Evolutionary conservation across 2,329 filamentous ascomycete genomes (phyloP).

Genomic region (Didymella segeticola): DNA sequence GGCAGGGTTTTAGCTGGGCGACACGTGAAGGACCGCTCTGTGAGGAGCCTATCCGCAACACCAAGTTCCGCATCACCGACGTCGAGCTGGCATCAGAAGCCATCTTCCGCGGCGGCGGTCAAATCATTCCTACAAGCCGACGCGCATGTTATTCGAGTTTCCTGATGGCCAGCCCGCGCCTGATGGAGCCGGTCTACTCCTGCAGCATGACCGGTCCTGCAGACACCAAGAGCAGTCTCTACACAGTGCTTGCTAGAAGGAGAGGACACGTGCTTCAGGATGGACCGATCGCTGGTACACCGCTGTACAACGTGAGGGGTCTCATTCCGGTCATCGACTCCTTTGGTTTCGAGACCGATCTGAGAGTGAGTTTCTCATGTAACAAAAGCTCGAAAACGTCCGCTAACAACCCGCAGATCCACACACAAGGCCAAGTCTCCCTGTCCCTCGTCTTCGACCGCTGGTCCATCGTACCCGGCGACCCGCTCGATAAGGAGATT

Average conservation of each 20-base stretch:
- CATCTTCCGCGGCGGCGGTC: constrained; percentile 93
- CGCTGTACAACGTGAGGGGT: constrained; percentile 88
- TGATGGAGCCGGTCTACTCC: constrained; percentile 96
- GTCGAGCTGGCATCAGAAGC: constrained; percentile 84
- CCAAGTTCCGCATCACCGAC: constrained; percentile 96
- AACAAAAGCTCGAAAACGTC: background rate
- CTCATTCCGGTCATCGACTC: constrained; percentile 95
- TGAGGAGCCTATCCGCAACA: constrained; percentile 98
- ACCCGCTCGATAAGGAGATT: constrained; percentile 88
- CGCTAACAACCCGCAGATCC: constrained; percentile 62
- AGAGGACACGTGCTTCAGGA: constrained; percentile 95
- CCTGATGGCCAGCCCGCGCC: constrained; percentile 91
- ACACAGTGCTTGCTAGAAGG: constrained; percentile 87
- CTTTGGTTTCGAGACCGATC: constrained; percentile 97
- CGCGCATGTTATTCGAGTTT: constrained; percentile 95
- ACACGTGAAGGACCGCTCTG: constrained; percentile 93
- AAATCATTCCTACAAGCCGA: constrained; percentile 94
- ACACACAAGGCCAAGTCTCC: constrained; percentile 91
- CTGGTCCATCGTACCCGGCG: constrained; percentile 94
- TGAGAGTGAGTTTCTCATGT: constrained; percentile 59
- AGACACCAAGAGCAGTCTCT: constrained; percentile 85
- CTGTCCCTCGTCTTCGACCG: constrained; percentile 93
- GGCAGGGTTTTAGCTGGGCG: constrained; percentile 97
- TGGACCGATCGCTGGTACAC: constrained; percentile 90
- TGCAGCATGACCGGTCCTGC: constrained; percentile 93